Percentiles rank a stretch among this genome's conserved stretches.
Evolutionary conservation across 768 basidiomycete genomes (phyloP).

Genomic region (Trametes elegans): DNA sequence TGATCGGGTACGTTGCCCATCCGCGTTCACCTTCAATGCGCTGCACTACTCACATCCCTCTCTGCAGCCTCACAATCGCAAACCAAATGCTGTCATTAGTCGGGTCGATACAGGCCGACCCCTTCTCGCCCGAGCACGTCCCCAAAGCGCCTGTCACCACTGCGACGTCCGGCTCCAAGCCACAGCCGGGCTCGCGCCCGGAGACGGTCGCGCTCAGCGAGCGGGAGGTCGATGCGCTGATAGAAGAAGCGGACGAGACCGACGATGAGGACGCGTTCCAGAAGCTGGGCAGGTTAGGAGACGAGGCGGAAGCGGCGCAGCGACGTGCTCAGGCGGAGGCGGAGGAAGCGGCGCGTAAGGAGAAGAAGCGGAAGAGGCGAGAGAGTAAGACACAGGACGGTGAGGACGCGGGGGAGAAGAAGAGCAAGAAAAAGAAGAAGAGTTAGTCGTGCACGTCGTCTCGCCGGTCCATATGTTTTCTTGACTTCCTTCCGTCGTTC

Average conservation of each 20-base stretch:
- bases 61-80: slow-evolving; percentile 72
- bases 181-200: not conserved
- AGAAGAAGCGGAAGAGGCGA: slow-evolving; percentile 33
- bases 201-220: slow-evolving; percentile 22
- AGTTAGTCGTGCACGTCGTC: slow-evolving; percentile 3
- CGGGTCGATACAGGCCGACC: slow-evolving; percentile 77
- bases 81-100: slow-evolving; percentile 92
- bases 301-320: slow-evolving; percentile 28
- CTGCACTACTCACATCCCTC: not conserved
- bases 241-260: slow-evolving; percentile 27
- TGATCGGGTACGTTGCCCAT: slow-evolving; percentile 69
- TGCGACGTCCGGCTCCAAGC: slow-evolving; percentile 5
- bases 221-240: slow-evolving; percentile 22
- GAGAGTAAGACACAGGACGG: slow-evolving; percentile 21
- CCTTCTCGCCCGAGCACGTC: slow-evolving; percentile 63
- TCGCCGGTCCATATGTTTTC: too few relatives aligned
- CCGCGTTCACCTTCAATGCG: not conserved
- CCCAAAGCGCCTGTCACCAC: slow-evolving; percentile 29
- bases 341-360: slow-evolving; percentile 25
- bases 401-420: slow-evolving; percentile 19
- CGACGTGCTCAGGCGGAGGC: slow-evolving; percentile 23
- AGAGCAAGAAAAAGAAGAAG: slow-evolving; percentile 30
- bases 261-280: slow-evolving; percentile 35
- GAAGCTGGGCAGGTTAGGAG: slow-evolving; percentile 30
- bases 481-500: not conserved